A percentile compares a stretch with the other conserved stretches of the same genome.
These are phyloP conservation scores for Solanum clarkiae DNA, from an alignment of 257 asterid species.

Conservation along the genomic window DNA sequence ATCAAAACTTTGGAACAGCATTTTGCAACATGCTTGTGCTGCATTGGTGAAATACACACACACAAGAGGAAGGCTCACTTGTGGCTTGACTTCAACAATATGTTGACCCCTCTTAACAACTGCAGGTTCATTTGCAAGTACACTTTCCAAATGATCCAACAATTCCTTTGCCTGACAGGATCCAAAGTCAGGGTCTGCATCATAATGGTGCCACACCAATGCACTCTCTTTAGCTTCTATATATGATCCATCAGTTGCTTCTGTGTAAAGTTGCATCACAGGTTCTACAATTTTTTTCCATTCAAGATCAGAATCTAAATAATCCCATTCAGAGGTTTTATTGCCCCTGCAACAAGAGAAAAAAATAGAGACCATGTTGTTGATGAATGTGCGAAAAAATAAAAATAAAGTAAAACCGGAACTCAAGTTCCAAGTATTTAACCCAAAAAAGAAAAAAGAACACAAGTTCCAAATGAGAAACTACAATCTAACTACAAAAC, in stretches of 20 bases:
- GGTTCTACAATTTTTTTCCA: slow-evolving; percentile 83
- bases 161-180: slow-evolving; percentile 88
- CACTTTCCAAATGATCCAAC: slow-evolving; percentile 71
- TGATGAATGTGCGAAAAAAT: neutral
- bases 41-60: neutral
- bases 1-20: neutral
- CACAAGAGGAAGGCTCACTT: slow-evolving; percentile 25
- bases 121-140: slow-evolving; percentile 83
- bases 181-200: slow-evolving; percentile 79
- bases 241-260: slow-evolving; percentile 77
- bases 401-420: neutral
- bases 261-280: slow-evolving; percentile 65
- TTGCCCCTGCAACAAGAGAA: slow-evolving; percentile 34
- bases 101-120: slow-evolving; percentile 87
- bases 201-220: slow-evolving; percentile 79
- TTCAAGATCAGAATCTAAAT: slow-evolving; percentile 55
- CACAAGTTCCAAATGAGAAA: neutral
- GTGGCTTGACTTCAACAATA: slow-evolving; percentile 91
- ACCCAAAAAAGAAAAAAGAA: neutral
- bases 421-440: neutral
- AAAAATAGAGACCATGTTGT: neutral
- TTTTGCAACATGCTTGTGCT: neutral
- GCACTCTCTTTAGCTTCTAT: slow-evolving; percentile 84
- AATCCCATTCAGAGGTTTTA: slow-evolving; percentile 52
- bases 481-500: neutral